These are phyloP conservation scores for Crucibulum laeve DNA, from an alignment of 768 basidiomycete genomes.

Conservation along the genomic window DNA sequence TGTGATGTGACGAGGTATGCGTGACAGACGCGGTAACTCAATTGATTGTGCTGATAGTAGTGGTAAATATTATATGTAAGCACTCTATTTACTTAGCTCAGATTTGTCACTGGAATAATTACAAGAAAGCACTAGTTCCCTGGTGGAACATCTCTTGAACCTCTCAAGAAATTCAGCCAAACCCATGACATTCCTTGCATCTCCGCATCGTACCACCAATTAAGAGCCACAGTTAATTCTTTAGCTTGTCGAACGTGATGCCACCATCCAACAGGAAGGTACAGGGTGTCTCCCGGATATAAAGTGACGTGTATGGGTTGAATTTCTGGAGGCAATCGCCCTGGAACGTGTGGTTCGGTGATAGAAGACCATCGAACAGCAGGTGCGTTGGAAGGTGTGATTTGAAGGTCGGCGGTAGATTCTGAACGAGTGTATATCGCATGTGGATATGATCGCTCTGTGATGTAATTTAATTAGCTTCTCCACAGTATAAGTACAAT, in stretches of 20 bases:
- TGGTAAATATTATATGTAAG: too few species aligned
- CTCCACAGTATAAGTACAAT: neutral
- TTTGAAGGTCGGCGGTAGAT: slow-evolving; percentile 19
- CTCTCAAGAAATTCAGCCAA: slow-evolving; percentile 58
- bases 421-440: slow-evolving; percentile 56
- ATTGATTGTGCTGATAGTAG: neutral
- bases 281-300: slow-evolving; percentile 72
- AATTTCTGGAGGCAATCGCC: slow-evolving; percentile 43
- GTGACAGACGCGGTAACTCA: slow-evolving; percentile 8
- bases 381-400: slow-evolving; percentile 26
- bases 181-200: slow-evolving; percentile 70
- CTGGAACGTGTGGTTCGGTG: slow-evolving; percentile 46
- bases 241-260: slow-evolving; percentile 79
- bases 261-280: slow-evolving; percentile 94
- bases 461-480: slow-evolving; percentile 2
- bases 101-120: too few species aligned
- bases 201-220: slow-evolving; percentile 91
- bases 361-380: slow-evolving; percentile 83
- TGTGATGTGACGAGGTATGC: slow-evolving; percentile 11
- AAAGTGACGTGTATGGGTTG: slow-evolving; percentile 67
- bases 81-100: too few species aligned
- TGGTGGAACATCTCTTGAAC: slow-evolving; percentile 28
- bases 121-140: too few species aligned
- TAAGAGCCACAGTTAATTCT: slow-evolving; percentile 63
- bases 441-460: slow-evolving; percentile 63